These are phyloP conservation scores for Sideroxylon spinosum DNA, from an alignment of 179 eudicot species.

Conservation along the genomic window DNA sequence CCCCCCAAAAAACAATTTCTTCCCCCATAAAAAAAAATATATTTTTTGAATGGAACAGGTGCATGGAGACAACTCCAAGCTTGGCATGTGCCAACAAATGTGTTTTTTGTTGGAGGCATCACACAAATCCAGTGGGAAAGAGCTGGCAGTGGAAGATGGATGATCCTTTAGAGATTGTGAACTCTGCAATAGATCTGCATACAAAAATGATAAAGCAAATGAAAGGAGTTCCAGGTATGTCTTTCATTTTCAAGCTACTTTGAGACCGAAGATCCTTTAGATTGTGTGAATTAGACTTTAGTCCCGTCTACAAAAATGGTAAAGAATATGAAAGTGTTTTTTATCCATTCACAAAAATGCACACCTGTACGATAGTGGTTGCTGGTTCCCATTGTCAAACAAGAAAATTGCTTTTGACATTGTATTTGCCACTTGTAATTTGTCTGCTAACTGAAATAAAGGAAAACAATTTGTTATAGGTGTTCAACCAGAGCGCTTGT, in stretches of 20 bases:
- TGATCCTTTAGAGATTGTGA: conserved; percentile 82
- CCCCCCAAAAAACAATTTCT: no score
- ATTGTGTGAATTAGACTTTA: neutral
- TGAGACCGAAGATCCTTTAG: neutral
- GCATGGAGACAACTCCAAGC: conserved; percentile 99
- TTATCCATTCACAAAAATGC: no score
- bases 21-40: no score
- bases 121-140: conserved; percentile 95
- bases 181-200: conserved; percentile 80
- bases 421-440: neutral
- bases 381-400: no score
- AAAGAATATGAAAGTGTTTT: neutral
- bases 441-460: conserved; percentile 5
- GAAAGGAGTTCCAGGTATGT: conserved; percentile 98
- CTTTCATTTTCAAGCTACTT: neutral
- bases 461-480: conserved; percentile 37
- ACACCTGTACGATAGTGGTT: no score
- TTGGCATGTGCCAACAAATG: conserved; percentile 98
- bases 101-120: conserved; percentile 99
- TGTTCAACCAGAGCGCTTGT: conserved; percentile 65
- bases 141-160: conserved; percentile 99
- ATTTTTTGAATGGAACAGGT: conserved; percentile 42
- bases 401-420: no score
- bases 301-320: neutral
- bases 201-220: conserved; percentile 96